These are phyloP conservation scores for Voacanga thouarsii DNA, from an alignment of 257 asterid genomes.

Conservation along the genomic window DNA sequence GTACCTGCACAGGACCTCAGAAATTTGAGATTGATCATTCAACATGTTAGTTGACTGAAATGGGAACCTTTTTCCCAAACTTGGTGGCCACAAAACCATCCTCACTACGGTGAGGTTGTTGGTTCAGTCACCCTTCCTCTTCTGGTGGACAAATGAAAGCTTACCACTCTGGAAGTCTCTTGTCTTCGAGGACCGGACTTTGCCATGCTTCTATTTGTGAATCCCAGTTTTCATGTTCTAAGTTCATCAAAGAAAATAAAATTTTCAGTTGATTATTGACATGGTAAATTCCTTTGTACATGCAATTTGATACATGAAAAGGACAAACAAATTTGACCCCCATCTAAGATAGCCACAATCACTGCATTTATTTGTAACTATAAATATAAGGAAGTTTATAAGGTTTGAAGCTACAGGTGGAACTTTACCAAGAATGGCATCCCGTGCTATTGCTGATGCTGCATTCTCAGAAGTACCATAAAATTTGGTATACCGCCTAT, in stretches of 20 bases:
- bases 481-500: conserved; percentile 86
- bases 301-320: conserved; percentile 6
- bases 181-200: conserved; percentile 81
- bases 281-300: background rate
- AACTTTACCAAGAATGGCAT: conserved; percentile 75
- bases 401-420: background rate
- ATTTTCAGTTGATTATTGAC: no score
- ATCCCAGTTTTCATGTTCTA: conserved; percentile 77
- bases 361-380: background rate
- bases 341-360: background rate
- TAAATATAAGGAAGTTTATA: background rate
- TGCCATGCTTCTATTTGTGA: conserved; percentile 91
- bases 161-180: conserved; percentile 85
- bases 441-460: conserved; percentile 72
- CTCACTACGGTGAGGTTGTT: background rate
- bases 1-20: conserved; percentile 55
- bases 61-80: background rate
- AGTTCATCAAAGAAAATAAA: conserved; percentile 10
- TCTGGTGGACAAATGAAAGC: conserved; percentile 8
- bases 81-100: background rate
- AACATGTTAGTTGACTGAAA: conserved; percentile 6
- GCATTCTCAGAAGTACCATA: conserved; percentile 55
- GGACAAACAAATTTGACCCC: background rate
- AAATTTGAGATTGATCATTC: conserved; percentile 13
- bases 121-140: background rate